These are phyloP conservation scores for Plasmodium knowlesi DNA, from an alignment of 169 alveolate genomes.

Conservation along the genomic window DNA sequence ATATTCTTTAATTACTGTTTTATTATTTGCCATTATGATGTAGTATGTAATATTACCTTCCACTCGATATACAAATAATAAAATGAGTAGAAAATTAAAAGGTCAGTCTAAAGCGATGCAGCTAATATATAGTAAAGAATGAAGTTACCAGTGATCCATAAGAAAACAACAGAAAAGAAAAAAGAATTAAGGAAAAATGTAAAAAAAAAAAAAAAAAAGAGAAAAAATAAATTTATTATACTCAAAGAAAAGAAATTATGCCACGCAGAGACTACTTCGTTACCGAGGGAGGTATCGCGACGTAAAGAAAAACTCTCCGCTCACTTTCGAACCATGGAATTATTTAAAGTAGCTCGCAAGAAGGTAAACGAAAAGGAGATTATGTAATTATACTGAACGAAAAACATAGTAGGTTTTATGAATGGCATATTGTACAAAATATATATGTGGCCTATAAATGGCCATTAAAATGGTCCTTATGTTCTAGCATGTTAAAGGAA, in stretches of 20 bases:
- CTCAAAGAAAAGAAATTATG: not conserved
- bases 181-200: too few relatives aligned
- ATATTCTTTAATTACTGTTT: not conserved
- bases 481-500: not conserved
- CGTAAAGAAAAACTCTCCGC: not conserved
- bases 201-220: not conserved
- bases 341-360: not conserved
- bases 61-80: too few relatives aligned
- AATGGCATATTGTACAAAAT: not conserved
- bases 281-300: not conserved
- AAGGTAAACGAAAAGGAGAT: not conserved
- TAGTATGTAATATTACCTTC: not conserved
- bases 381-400: not conserved
- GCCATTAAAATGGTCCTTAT: not conserved
- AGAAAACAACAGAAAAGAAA: not conserved
- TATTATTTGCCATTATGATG: not conserved
- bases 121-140: not conserved
- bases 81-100: not conserved
- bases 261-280: not conserved
- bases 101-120: not conserved
- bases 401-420: not conserved
- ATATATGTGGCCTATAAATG: not conserved
- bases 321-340: not conserved
- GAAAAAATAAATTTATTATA: not conserved
- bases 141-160: not conserved